These are phyloP conservation scores for Lactarius deliciosus DNA, from an alignment of 768 basidiomycete genomes.

Conservation along the genomic window DNA sequence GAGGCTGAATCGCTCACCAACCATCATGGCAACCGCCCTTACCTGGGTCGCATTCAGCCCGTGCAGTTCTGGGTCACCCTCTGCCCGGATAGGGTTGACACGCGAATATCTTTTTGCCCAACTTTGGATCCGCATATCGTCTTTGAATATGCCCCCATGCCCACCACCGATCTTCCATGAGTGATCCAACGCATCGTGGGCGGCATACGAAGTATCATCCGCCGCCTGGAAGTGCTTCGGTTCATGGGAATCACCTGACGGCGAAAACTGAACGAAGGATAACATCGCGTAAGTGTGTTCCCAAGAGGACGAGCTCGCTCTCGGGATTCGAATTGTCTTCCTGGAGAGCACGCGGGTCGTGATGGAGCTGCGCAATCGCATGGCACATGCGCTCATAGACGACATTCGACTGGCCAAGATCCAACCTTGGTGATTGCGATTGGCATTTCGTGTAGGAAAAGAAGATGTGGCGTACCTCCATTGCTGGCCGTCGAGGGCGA, in stretches of 20 bases:
- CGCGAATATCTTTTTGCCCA: constrained; percentile 74
- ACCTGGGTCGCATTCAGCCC: constrained; percentile 76
- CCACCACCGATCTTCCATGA: constrained; percentile 32
- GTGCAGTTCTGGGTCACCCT: constrained; percentile 72
- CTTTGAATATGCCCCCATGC: constrained; percentile 54
- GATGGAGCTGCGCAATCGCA: constrained; percentile 58
- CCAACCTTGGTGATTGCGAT: constrained; percentile 43
- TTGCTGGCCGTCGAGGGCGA: constrained; percentile 43
- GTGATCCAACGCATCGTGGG: constrained; percentile 43
- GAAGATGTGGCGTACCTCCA: constrained; percentile 45
- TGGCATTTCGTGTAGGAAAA: background rate
- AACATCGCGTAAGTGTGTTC: constrained; percentile 71
- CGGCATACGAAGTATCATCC: constrained; percentile 41
- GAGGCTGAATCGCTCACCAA: constrained; percentile 73
- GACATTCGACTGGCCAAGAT: constrained; percentile 67
- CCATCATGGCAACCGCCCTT: constrained; percentile 82
- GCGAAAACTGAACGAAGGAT: constrained; percentile 58
- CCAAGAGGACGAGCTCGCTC: constrained; percentile 58
- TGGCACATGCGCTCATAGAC: constrained; percentile 66
- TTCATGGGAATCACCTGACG: constrained; percentile 34
- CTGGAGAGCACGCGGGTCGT: constrained; percentile 51
- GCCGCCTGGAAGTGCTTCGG: constrained; percentile 41
- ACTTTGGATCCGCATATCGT: constrained; percentile 74
- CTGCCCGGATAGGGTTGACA: constrained; percentile 58
- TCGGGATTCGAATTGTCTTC: constrained; percentile 32